Evolutionary conservation across 202 grass and related monocot species (phyloP).

Genomic region (Dendrocalamus latiflorus): DNA sequence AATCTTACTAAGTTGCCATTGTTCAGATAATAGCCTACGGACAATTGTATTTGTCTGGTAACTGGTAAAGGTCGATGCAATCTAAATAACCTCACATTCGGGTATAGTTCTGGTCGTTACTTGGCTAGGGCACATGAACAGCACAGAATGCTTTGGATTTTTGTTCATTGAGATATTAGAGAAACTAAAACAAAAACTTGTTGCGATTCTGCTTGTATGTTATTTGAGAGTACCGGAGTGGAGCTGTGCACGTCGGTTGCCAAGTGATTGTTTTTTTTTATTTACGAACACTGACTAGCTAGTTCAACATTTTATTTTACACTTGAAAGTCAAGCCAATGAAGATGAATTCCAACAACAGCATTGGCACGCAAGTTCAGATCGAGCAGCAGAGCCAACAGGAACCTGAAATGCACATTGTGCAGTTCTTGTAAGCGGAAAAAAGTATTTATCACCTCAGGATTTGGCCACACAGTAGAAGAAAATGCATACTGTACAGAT

Average conservation of each 20-base stretch:
- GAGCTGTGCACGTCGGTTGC: background rate
- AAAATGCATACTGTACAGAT: background rate
- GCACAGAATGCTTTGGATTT: background rate
- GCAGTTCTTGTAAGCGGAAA: background rate
- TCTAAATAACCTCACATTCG: background rate
- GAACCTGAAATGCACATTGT: background rate
- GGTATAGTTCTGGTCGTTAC: background rate
- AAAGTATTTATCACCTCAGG: background rate
- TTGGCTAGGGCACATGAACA: background rate
- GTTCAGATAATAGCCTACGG: background rate
- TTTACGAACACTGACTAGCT: background rate
- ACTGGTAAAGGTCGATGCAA: background rate
- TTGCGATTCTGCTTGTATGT: background rate
- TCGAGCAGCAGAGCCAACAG: background rate
- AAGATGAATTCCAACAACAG: background rate
- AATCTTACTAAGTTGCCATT: background rate
- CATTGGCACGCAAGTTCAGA: background rate
- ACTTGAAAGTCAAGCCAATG: background rate
- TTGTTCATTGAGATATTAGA: background rate
- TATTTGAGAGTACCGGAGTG: background rate
- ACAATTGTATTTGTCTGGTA: background rate
- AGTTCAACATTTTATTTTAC: background rate
- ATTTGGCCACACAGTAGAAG: background rate
- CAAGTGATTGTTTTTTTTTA: background rate
- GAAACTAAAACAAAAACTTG: background rate